Evolutionary conservation across 176 grass and related monocot genomes (phyloP), one percentile per base, ranked within the genome.

Genomic region (Elymus sibiricus): DNA sequence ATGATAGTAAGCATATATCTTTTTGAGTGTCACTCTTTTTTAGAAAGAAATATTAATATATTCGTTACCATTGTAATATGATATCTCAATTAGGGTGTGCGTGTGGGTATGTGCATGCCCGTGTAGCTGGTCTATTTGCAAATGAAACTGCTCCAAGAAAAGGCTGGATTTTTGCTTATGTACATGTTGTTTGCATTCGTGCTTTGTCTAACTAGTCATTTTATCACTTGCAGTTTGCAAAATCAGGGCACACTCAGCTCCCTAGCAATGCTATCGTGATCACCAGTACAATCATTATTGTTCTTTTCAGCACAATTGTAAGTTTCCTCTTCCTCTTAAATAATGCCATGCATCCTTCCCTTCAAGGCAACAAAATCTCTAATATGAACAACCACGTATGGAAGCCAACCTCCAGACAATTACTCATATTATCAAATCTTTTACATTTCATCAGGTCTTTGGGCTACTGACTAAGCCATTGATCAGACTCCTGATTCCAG

Each of bases 301-400:
- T 98, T 89, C 87, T 95, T 70, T 92, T 98, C 73, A 98, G 93
- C 91, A 98, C 93, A 70, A 81, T 95, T 66, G 95, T 98, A 95
- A 84, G 83, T 84, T 65, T 42, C 46, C 40, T 61, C 27, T 65
- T 35, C 46, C 40, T 61, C 27, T 79, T 44, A 59, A 76, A 37
- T 21, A 43, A 84, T 19, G 55, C 6, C 27, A 84, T 53, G 17
- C 56, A 32, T 67, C 79, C 42, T 68, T 77, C 4, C 17, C 21
- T 67, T 66, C n/a, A 55, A 40, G 49, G 9, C 46, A 32, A 24
- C 39, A 51, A 27, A 64, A 13, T 31, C 15, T 39, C 42, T 26
- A 46, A 69, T 66, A 80, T 66, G 79, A 64, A 66, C 28, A 31
- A 5, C 74, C 38, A 32, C 77, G 21, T 80, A 70, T 77, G 76